Evolutionary conservation across 805 yeast species (phyloP), one percentile per base, ranked within the genome.

Genomic region (Spathaspora arborariae): DNA sequence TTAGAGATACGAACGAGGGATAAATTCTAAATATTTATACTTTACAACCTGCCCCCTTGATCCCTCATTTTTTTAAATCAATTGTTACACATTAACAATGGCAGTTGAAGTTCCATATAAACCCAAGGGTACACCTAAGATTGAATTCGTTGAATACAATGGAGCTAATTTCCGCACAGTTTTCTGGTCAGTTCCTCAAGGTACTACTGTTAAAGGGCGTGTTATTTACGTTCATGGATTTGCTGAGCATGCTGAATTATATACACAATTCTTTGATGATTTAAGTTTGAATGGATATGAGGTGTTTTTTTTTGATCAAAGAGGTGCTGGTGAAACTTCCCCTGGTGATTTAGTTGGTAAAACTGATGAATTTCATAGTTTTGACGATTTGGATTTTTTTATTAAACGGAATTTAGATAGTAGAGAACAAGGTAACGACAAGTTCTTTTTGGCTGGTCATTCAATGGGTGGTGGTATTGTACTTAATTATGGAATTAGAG

Each of bases 391-490:
- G 54, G 81, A 84, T 46, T 76, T 69, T 55, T 76, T 86, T 60
- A 62, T 83, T 45, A 67, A 76, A 46, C 58, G 57, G 40, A 75
- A 74, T 44, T 55, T 74, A 19, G 70, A 73, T 16, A 67, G 68
- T 22, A 50, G 64, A n/a, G 35, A 45, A 45, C 10, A 62, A 60
- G 5, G 59, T 59, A 33, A 39, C 47, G 71, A 68, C 41, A 76
- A 76, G 50, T 54, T 85, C 26, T 75, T 69, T 54, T 56, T 87
- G 40, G 68, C 77, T 56, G 90, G 92, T 1, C 88, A 82, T 53
- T 85, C 90, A 8, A 85, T 87, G 91, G 96, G 96, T 43, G 92
- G 92, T 18, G 91, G 85, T 0, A 80, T 86, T 43, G 69, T 68
- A 0, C 65, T 86, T 47, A 83, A 82, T 60, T 85, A 86, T 59